Conservation (phyloP, 1,284 basidiomycete species). For the Sporisorium graminicola region DNA sequence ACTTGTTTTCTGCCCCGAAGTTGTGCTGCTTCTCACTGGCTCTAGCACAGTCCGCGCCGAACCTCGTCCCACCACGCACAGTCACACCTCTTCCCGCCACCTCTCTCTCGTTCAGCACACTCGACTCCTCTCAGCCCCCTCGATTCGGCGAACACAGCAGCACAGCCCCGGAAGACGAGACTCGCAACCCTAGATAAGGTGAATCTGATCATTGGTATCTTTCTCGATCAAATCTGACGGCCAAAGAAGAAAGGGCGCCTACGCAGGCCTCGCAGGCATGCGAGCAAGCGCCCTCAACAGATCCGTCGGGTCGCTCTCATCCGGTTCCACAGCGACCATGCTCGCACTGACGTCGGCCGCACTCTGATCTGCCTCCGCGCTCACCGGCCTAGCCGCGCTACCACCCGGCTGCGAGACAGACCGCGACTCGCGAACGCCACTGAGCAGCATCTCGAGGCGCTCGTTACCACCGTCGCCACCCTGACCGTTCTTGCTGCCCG, state of each 20-base stretch:
- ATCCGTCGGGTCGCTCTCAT: constrained; percentile 55
- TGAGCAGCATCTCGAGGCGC: constrained; percentile 48
- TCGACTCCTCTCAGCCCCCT: no score
- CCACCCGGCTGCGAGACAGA: constrained; percentile 16
- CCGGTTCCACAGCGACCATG: constrained; percentile 34
- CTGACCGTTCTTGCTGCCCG: constrained; percentile 7
- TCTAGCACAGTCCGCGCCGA: no score
- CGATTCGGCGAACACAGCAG: no score
- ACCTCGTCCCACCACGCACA: background rate
- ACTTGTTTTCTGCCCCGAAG: background rate
- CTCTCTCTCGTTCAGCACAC: no score
- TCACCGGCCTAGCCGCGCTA: no score
- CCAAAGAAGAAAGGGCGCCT: no score
- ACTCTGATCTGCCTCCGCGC: constrained; percentile 30
- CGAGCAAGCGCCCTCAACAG: constrained; percentile 44
- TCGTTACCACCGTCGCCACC: constrained; percentile 40
- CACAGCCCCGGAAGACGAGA: no score
- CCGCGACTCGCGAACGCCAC: constrained; percentile 50
- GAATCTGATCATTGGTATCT: no score
- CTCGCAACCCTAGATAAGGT: background rate
- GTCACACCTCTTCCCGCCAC: background rate
- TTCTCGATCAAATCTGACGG: no score
- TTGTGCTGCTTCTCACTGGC: no score
- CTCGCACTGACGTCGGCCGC: constrained; percentile 33
- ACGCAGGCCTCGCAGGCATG: constrained; percentile 22